phyloP scores from a whole-genome alignment of 2,329 filamentous ascomycete genomes.

The Hirsutella thompsonii region DNA sequence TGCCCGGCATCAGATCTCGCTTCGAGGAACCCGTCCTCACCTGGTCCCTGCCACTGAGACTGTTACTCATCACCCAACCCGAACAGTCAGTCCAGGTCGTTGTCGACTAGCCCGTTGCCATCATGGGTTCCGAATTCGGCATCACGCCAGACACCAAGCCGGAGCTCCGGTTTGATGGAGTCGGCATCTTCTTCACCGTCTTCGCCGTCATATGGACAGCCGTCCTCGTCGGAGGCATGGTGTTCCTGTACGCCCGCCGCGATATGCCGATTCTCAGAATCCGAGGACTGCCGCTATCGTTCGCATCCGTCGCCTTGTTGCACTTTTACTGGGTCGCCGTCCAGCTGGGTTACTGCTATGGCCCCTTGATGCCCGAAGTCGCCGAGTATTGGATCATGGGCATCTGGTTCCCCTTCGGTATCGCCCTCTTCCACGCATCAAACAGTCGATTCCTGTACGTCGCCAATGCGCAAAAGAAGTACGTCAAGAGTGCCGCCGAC shows the following conservation, averaged over 20 bases:
- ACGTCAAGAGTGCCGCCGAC: conserved; percentile 11
- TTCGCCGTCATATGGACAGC: conserved; percentile 25
- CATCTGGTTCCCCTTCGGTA: conserved; percentile 49
- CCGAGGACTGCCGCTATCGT: conserved; percentile 25
- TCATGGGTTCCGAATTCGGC: conserved; percentile 19
- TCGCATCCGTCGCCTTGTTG: conserved; percentile 24
- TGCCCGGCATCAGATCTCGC: background rate
- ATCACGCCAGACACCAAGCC: conserved; percentile 17
- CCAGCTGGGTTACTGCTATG: conserved; percentile 24
- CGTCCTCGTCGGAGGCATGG: conserved; percentile 24
- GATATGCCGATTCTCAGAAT: conserved; percentile 26
- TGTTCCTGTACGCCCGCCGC: conserved; percentile 25
- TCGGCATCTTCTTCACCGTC: conserved; percentile 27
- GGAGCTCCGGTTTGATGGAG: conserved; percentile 18
- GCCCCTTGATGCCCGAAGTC: conserved; percentile 31
- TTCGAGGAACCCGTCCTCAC: background rate
- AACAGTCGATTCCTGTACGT: conserved; percentile 48
- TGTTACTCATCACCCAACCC: background rate
- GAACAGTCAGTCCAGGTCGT: background rate
- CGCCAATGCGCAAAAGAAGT: conserved; percentile 38
- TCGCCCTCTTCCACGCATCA: conserved; percentile 52
- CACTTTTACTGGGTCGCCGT: conserved; percentile 30
- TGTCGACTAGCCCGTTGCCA: background rate
- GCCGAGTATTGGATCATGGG: conserved; percentile 57
- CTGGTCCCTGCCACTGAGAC: background rate